Conservation (phyloP, 169 alveolate species). For the Eimeria nieschulzi region DNA sequence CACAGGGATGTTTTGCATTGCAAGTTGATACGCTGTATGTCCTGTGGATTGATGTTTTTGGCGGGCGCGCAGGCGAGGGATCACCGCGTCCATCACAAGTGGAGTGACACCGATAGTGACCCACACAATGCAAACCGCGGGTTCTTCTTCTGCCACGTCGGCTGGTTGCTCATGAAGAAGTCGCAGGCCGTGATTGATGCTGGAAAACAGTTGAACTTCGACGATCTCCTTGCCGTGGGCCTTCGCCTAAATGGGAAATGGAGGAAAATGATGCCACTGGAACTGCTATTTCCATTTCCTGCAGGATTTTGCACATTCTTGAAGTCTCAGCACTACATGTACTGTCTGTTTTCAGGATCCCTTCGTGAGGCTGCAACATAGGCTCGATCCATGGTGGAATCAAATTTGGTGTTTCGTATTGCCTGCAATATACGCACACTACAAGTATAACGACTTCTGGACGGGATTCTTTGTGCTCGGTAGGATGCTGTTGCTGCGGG, state of each 20-base stretch:
- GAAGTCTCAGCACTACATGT: no score
- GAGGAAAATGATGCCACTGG: not conserved
- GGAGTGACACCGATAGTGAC: constrained; percentile 86
- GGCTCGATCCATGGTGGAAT: constrained; percentile 85
- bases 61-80: constrained; percentile 74
- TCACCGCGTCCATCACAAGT: constrained; percentile 88
- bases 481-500: not conserved
- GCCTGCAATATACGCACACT: constrained; percentile 83
- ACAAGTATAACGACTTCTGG: constrained; percentile 83
- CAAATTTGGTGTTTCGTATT: constrained; percentile 83
- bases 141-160: constrained; percentile 87
- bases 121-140: constrained; percentile 88
- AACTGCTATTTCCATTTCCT: not conserved
- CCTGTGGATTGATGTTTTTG: not conserved
- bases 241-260: not conserved
- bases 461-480: constrained; percentile 83
- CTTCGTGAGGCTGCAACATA: constrained; percentile 70
- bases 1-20: not conserved
- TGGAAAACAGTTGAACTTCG: constrained; percentile 70
- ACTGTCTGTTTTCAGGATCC: constrained; percentile 62
- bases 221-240: constrained; percentile 73
- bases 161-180: constrained; percentile 86
- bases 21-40: not conserved
- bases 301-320: no score
- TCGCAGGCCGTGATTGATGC: constrained; percentile 73